Evolutionary conservation across 2,329 filamentous ascomycete species (phyloP), one percentile per base, ranked within the genome.

Genomic region (Penicillium sp.): DNA sequence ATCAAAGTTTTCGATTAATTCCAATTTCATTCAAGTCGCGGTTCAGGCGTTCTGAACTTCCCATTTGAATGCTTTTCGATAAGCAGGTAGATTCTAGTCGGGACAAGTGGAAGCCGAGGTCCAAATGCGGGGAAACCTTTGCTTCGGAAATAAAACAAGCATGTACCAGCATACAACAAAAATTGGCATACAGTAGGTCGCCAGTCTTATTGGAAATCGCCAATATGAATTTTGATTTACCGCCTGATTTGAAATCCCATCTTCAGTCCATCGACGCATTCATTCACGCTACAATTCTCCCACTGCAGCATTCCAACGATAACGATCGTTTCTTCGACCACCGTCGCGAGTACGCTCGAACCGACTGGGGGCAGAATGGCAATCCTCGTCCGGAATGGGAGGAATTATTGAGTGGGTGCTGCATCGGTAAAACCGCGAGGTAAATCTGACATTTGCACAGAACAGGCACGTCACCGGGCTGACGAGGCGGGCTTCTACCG

Each of bases 261-360:
- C 67, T 84, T 27, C 51, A 64, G 25, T 66, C 71, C n/a, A 70
- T 85, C 11, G 81, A 85, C 67, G 62, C 63, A n/a, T 85, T 85
- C 69, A 84, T 86, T 57, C 70, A 76, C 2, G 62, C 66, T 13
- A 75, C 76, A 44, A 85, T 66, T 20, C 55, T 66, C 16, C 63
- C 65, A 2, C 53, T 66, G 9, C 64, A 86, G 64, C 68, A 78
- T 55, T 68, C 71, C 22, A 68, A 81, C 61, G 81, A 85, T 65
- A 86, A 86, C 63, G 74, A 82, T 48, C 79, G 82, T 51, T 86
- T 86, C 76, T 86, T 86, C 69, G 82, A 86, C 66, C 80, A 86
- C 66, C 78, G 83, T 16, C 80, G 83, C 56, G 83, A 86, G 60
- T 76, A 84, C 61, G 73, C 81, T 6, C 79, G 83, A 30, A 86